Evolutionary conservation across 208 protist genomes (phyloP), one percentile per base, ranked within the genome.

Genomic region (Entamoeba histolytica): DNA sequence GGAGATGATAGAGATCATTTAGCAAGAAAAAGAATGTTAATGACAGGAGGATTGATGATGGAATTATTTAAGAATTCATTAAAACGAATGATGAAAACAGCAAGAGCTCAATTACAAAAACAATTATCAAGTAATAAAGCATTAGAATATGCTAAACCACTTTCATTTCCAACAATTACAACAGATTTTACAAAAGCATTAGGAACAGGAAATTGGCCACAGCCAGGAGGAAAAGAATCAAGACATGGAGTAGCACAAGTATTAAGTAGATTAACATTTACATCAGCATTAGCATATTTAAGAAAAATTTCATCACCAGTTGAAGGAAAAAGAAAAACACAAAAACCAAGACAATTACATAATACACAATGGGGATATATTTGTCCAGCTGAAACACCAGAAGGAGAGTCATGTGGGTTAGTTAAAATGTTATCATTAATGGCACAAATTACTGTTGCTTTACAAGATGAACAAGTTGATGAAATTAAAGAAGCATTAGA

Each of bases 311-410:
- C 96, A n/a, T 98, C 97, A 4, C 98, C 98, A 49, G 99, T 99
- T 96, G 98, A 99, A 95, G 99, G 99, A 95, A 99, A 97, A 44
- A 95, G 98, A 92, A 99, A 99, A 94, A 97, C 99, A 0, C 97
- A 96, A 92, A 98, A 98, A 1, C 98, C 98, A 23, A 96, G 97
- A 49, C 93, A 94, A 39, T 95, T 99, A 57, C 98, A 99, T 95
- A 97, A 98, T 1, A 99, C 98, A 61, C 98, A 99, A 94, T 99
- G 98, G 97, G 99, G 99, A 92, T 99, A 99, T 97, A 96, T 99
- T 28, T 99, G 99, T 95, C 99, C 99, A 3, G 98, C 97, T 69
- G 99, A 99, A 95, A 99, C 98, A 14, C 98, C 99, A 4, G 98
- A 99, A 95, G 98, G 98, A 52, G 98, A 99, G 93, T 97, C 97